These are phyloP conservation scores for Colletotrichum falcatum DNA, from an alignment of 2,329 filamentous ascomycete species.

Conservation along the genomic window DNA sequence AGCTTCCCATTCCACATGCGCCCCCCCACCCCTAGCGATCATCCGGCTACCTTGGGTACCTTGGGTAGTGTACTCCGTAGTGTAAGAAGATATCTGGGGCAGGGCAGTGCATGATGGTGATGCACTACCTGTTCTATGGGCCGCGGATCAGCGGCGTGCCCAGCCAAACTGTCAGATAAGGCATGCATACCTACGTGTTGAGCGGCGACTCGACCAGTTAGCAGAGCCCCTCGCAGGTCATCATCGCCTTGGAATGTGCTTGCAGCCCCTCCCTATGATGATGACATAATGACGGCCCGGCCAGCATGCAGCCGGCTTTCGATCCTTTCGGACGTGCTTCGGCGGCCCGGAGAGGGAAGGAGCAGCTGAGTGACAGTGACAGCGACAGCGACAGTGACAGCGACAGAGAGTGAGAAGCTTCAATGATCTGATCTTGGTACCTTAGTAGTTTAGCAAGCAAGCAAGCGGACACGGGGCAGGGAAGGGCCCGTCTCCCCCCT, in stretches of 20 bases:
- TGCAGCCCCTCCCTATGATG: background rate
- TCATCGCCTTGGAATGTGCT: background rate
- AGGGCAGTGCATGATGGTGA: too few species aligned
- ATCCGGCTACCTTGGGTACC: too few species aligned
- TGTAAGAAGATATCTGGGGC: background rate
- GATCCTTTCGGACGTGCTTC: slow-evolving; percentile 7
- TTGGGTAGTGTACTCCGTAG: too few species aligned
- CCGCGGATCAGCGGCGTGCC: slow-evolving; percentile 30
- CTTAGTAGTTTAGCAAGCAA: too few species aligned
- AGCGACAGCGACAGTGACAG: background rate
- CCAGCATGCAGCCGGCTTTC: slow-evolving; percentile 4
- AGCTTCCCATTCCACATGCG: slow-evolving; percentile 4
- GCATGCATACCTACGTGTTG: slow-evolving; percentile 33
- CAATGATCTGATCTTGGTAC: slow-evolving; percentile 5
- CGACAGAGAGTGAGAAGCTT: background rate
- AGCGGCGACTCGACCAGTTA: slow-evolving; percentile 18
- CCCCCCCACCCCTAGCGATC: background rate
- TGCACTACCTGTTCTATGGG: slow-evolving; percentile 8
- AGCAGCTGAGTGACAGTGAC: background rate
- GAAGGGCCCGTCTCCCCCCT: background rate
- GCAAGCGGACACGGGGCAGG: background rate
- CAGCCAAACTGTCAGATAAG: slow-evolving; percentile 29
- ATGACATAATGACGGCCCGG: slow-evolving; percentile 32
- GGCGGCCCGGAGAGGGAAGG: background rate
- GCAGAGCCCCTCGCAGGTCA: background rate